A percentile compares a stretch with the other conserved stretches of the same genome.
These are phyloP conservation scores for Nigrograna mackinnonii DNA, from an alignment of 2,329 filamentous ascomycete species.

Conservation along the genomic window DNA sequence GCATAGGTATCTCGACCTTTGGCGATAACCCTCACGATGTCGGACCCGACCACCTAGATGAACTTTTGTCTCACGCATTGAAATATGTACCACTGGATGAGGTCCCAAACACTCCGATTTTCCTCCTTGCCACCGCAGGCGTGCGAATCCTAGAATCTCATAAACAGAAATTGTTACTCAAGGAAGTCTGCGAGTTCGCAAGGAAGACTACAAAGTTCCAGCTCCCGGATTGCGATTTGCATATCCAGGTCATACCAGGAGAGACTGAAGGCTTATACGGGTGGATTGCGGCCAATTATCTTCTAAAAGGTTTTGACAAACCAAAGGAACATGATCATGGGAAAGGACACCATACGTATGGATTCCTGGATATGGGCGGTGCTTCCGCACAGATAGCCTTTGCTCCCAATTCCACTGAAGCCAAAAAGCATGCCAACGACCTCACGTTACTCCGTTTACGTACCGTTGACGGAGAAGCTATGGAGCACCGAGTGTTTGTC, in stretches of 20 bases:
- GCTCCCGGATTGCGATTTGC: conserved; percentile 84
- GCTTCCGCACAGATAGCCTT: conserved; percentile 98
- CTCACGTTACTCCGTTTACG: conserved; percentile 84
- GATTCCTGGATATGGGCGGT: conserved; percentile 97
- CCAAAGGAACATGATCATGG: conserved; percentile 77
- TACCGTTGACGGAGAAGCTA: conserved; percentile 73
- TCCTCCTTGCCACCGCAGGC: conserved; percentile 92
- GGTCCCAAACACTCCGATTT: conserved; percentile 84
- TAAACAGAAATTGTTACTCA: conserved; percentile 73
- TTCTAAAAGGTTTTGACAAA: conserved; percentile 86
- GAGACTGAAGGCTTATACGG: conserved; percentile 96
- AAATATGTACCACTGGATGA: conserved; percentile 76
- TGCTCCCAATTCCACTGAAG: conserved; percentile 89
- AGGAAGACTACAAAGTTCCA: conserved; percentile 76
- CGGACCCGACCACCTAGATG: conserved; percentile 78
- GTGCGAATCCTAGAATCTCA: conserved; percentile 81
- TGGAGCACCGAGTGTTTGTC: conserved; percentile 90
- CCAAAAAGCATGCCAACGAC: conserved; percentile 85
- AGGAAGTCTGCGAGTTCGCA: conserved; percentile 82
- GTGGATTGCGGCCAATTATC: conserved; percentile 96
- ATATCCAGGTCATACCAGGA: conserved; percentile 93
- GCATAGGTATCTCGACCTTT: conserved; percentile 84
- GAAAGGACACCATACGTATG: conserved; percentile 90
- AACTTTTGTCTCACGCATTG: conserved; percentile 80
- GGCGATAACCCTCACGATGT: conserved; percentile 75